Base-by-base conservation (phyloP, 2,329 filamentous ascomycete species). In the Periconia sp. region DNA sequence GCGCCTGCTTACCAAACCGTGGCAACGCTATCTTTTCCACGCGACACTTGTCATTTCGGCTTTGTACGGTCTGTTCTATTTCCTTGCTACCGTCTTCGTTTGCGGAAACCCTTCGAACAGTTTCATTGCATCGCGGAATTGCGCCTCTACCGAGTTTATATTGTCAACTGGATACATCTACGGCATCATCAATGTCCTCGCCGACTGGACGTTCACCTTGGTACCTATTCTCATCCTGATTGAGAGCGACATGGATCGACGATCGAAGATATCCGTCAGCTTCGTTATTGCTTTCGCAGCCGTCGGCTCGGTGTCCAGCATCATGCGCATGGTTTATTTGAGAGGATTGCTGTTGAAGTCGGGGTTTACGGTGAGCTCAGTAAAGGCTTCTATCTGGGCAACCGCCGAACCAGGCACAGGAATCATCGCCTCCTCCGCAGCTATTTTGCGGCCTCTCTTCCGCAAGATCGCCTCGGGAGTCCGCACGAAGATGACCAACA, bases 331-430 rank as follows among this genome's bases (percentile, higher is more conserved):
- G 66, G 63, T 71, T 10, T 71, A 69, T 27, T 50, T 72, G 10
- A 50, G 62, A 20, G 68, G 65, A 3, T 54, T 71, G 11, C 45
- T 63, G 1, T 52, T 69, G 10, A 54, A 41, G 6, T 49, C 50
- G 1, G 40, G 41, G 1, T 45, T 31, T n/a, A 63, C 42, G 46
- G 67, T 56, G 40, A 58, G 70, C 50, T 66, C 73, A 49, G 72
- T 72, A 37, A 71, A 72, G 58, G 70, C 71, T 20, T 74, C 69
- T 14, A 72, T 76, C 41, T 81, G 77, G 77, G 78, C 77, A 3
- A 73, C 80, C 31, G 71, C 80, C 20, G 80, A 81, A 55, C 77
- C 78, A 33, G 80, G 77, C 10, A 78, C 77, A 17, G 80, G 79
- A 17, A 79, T 82, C 56, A 72, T 77, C 8, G 78, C 80, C 13